Conservation (phyloP, 306 rosid species). For the Glycyrrhiza uralensis region DNA sequence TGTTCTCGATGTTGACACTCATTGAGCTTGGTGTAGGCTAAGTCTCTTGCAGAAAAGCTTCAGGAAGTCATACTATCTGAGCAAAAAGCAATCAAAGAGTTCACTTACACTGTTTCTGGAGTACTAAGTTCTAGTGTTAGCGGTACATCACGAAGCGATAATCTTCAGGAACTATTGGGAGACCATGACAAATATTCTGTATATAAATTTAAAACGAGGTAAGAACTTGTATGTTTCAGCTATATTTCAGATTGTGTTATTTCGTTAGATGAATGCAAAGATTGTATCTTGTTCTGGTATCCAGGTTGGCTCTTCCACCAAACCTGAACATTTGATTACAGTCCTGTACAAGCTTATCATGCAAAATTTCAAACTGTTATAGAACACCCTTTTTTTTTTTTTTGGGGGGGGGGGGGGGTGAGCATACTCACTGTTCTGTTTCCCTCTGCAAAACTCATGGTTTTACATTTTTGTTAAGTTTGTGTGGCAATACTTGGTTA, state of each 20-base stretch:
- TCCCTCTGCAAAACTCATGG: not conserved
- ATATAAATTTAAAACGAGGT: conserved; percentile 73
- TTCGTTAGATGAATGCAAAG: conserved; percentile 12
- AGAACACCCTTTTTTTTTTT: not conserved
- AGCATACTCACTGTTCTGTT: not conserved
- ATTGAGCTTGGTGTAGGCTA: conserved; percentile 45
- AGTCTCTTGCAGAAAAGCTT: conserved; percentile 57
- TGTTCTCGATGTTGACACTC: not conserved
- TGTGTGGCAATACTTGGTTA: not conserved
- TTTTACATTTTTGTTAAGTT: not conserved
- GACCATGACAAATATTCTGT: conserved; percentile 44
- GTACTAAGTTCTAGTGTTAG: conserved; percentile 62
- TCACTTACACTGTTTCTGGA: conserved; percentile 65
- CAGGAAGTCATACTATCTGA: conserved; percentile 58
- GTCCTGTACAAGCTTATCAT: not conserved
- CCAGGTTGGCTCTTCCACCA: not conserved
- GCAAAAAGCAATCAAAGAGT: conserved; percentile 46
- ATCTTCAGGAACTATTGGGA: conserved; percentile 58
- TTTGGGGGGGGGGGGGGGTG: not conserved
- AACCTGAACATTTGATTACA: not conserved
- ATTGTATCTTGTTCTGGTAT: not conserved
- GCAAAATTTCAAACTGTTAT: not conserved
- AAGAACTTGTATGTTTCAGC: conserved; percentile 12
- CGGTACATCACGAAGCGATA: conserved; percentile 51
- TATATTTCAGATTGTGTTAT: not conserved